phyloP scores from a whole-genome alignment of 495 filamentous ascomycete genomes.

The Terfezia boudieri region DNA sequence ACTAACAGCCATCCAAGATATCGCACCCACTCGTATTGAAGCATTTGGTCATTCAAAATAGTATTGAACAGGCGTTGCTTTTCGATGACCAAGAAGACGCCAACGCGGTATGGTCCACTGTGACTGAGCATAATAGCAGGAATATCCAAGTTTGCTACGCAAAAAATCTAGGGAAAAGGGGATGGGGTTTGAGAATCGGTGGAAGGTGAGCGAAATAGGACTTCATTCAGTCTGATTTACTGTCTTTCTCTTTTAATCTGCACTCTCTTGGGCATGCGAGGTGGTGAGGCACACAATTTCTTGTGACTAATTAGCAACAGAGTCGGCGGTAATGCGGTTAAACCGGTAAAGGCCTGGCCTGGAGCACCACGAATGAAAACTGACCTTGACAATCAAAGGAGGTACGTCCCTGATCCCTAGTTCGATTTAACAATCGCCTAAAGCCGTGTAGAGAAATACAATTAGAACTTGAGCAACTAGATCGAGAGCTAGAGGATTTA shows the following conservation, averaged over 20 bases:
- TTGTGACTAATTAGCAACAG: slow-evolving; percentile 22
- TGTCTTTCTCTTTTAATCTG: not conserved
- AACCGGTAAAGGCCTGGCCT: slow-evolving; percentile 29
- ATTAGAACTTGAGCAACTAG: slow-evolving; percentile 21
- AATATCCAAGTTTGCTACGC: slow-evolving; percentile 55
- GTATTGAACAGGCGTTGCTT: slow-evolving; percentile 66
- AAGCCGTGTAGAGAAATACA: slow-evolving; percentile 20
- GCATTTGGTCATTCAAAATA: slow-evolving; percentile 60
- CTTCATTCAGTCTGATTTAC: not conserved
- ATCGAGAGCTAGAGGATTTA: slow-evolving; percentile 12
- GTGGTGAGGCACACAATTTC: too few relatives aligned
- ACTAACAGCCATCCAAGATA: slow-evolving; percentile 28
- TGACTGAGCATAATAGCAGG: slow-evolving; percentile 44
- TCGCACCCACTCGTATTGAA: slow-evolving; percentile 55
- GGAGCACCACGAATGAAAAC: slow-evolving; percentile 47
- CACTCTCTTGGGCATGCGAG: too few relatives aligned
- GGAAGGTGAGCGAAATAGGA: slow-evolving; percentile 8
- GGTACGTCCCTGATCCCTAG: slow-evolving; percentile 25
- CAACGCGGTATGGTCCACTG: slow-evolving; percentile 20
- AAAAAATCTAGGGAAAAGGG: slow-evolving; percentile 32
- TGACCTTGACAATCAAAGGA: slow-evolving; percentile 45
- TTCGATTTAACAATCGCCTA: not conserved
- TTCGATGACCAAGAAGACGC: slow-evolving; percentile 45
- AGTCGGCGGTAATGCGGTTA: slow-evolving; percentile 31
- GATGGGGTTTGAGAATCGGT: slow-evolving; percentile 33